Percentiles rank a stretch among this genome's conserved stretches.
phyloP scores from a whole-genome alignment of 2,329 filamentous ascomycete genomes.

The Triangularia setosa region DNA sequence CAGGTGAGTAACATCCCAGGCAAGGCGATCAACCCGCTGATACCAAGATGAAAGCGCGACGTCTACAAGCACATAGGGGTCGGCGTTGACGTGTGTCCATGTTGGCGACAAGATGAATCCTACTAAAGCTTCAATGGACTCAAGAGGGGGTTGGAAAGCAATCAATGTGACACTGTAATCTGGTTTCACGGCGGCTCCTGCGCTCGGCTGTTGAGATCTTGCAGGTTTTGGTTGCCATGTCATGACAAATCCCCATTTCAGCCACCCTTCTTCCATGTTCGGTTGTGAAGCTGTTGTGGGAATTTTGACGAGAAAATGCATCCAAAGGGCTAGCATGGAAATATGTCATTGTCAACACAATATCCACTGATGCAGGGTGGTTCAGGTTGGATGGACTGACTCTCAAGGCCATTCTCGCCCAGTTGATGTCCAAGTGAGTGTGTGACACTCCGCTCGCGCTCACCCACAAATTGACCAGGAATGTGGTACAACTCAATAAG shows the following conservation, averaged over 20 bases:
- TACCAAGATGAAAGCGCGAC: slow-evolving; percentile 10
- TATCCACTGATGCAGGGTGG: background rate
- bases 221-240: background rate
- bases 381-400: background rate
- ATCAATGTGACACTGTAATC: background rate
- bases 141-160: background rate
- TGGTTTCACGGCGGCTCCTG: too few species aligned
- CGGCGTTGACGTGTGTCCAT: slow-evolving; percentile 2
- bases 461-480: slow-evolving; percentile 6
- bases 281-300: background rate
- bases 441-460: slow-evolving; percentile 6
- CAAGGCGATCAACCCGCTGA: slow-evolving; percentile 4
- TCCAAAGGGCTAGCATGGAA: slow-evolving; percentile 4
- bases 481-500: background rate
- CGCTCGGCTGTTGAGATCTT: too few species aligned
- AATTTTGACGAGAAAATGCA: slow-evolving; percentile 10
- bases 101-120: background rate
- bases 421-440: slow-evolving; percentile 4
- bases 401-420: background rate
- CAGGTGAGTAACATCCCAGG: slow-evolving; percentile 6
- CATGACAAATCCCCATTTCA: slow-evolving; percentile 5
- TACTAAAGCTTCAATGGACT: background rate
- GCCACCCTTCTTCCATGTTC: background rate
- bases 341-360: background rate
- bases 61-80: slow-evolving; percentile 11